Conservation (phyloP, 306 rosid species). For the Castanea mollissima region DNA sequence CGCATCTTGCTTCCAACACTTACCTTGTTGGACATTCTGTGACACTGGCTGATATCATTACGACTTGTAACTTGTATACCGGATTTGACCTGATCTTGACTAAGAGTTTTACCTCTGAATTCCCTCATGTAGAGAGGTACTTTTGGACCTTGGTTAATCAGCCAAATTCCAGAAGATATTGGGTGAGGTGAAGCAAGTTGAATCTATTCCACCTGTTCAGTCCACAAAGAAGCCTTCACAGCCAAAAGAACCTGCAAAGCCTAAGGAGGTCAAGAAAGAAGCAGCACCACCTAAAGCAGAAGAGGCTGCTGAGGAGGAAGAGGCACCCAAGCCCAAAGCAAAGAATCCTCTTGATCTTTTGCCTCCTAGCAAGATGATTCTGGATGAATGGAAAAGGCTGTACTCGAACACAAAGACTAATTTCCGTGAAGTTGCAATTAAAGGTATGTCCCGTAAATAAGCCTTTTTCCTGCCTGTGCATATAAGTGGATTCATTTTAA, state of each 20-base stretch:
- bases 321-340: slow-evolving; percentile 89
- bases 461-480: background rate
- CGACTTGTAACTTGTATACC: slow-evolving; percentile 36
- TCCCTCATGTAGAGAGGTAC: slow-evolving; percentile 88
- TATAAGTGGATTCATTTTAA: background rate
- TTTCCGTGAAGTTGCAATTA: slow-evolving; percentile 91
- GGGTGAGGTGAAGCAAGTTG: slow-evolving; percentile 73
- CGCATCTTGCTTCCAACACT: slow-evolving; percentile 66
- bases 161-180: slow-evolving; percentile 64
- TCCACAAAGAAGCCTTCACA: slow-evolving; percentile 71
- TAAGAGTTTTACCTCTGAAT: slow-evolving; percentile 79
- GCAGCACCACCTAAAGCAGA: background rate
- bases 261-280: slow-evolving; percentile 29
- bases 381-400: slow-evolving; percentile 94
- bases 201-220: slow-evolving; percentile 46
- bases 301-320: slow-evolving; percentile 45
- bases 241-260: slow-evolving; percentile 60
- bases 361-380: slow-evolving; percentile 81
- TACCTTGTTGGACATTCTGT: slow-evolving; percentile 78
- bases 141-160: slow-evolving; percentile 94
- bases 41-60: slow-evolving; percentile 72
- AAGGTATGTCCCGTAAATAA: slow-evolving; percentile 42
- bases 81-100: slow-evolving; percentile 48
- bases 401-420: slow-evolving; percentile 87
- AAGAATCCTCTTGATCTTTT: slow-evolving; percentile 90